Conservation (phyloP, 2,329 filamentous ascomycete genomes). For the Blumeria graminis region DNA sequence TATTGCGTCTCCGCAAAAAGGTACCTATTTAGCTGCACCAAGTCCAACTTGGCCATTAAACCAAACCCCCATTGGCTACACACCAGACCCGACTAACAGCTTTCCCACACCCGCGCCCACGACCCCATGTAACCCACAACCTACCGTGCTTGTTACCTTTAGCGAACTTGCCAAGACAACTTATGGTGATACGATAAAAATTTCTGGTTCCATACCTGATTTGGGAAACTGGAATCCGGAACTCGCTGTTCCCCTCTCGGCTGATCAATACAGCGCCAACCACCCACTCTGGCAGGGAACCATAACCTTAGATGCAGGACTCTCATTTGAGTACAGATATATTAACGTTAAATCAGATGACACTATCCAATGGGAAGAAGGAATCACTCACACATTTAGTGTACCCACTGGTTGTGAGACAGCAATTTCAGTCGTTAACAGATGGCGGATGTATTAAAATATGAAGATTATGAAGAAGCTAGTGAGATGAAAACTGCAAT, state of each 20-base stretch:
- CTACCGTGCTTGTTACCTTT: slow-evolving; percentile 37
- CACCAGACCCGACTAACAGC: slow-evolving; percentile 4
- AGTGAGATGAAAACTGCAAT: no score
- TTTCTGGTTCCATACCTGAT: slow-evolving; percentile 32
- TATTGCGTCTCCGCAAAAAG: slow-evolving; percentile 21
- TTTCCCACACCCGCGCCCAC: slow-evolving; percentile 4
- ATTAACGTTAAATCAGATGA: slow-evolving; percentile 32
- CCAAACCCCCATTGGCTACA: slow-evolving; percentile 9
- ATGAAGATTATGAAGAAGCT: not conserved
- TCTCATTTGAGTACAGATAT: slow-evolving; percentile 41
- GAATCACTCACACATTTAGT: slow-evolving; percentile 16
- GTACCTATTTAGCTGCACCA: slow-evolving; percentile 24
- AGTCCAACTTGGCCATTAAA: slow-evolving; percentile 23
- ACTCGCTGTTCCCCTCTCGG: slow-evolving; percentile 30
- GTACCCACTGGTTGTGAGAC: slow-evolving; percentile 11
- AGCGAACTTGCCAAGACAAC: slow-evolving; percentile 29
- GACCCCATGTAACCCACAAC: slow-evolving; percentile 16
- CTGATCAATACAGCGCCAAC: slow-evolving; percentile 29
- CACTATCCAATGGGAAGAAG: slow-evolving; percentile 37
- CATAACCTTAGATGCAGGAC: slow-evolving; percentile 29
- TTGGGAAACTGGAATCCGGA: slow-evolving; percentile 38
- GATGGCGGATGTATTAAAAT: slow-evolving; percentile 6
- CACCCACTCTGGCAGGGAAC: slow-evolving; percentile 38
- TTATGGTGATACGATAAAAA: slow-evolving; percentile 38
- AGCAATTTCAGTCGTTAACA: slow-evolving; percentile 7